phyloP scores from a whole-genome alignment of 1,284 basidiomycete genomes.

The Paramarasmius palmivorus region DNA sequence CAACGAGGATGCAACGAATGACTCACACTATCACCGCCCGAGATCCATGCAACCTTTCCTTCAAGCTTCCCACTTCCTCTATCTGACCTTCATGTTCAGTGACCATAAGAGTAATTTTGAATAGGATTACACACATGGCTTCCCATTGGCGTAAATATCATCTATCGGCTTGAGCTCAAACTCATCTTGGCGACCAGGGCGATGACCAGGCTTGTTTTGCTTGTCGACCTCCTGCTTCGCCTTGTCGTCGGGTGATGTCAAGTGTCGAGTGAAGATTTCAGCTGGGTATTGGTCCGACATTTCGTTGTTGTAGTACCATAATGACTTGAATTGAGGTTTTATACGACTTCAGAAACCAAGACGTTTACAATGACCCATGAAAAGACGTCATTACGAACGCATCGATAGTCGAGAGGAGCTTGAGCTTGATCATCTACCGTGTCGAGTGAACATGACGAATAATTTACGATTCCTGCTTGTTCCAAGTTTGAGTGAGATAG shows the following conservation, averaged over 20 bases:
- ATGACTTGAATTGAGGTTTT: too few relatives aligned
- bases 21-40: constrained; percentile 51
- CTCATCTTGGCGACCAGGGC: constrained; percentile 3
- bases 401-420: too few relatives aligned
- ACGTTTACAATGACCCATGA: too few relatives aligned
- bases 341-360: too few relatives aligned
- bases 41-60: constrained; percentile 48
- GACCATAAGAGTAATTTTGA: too few relatives aligned
- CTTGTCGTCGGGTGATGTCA: constrained; percentile 8
- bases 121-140: constrained; percentile 21
- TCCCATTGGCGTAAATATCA: constrained; percentile 50
- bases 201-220: constrained; percentile 4
- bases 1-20: constrained; percentile 38
- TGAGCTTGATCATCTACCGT: too few relatives aligned
- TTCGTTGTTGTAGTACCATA: too few relatives aligned
- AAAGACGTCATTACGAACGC: too few relatives aligned
- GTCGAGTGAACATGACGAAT: too few relatives aligned
- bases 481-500: too few relatives aligned
- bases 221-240: constrained; percentile 5
- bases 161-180: constrained; percentile 36
- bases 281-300: constrained; percentile 6
- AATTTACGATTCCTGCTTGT: too few relatives aligned
- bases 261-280: constrained; percentile 9
- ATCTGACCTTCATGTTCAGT: constrained; percentile 15
- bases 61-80: constrained; percentile 43